Base-by-base conservation (phyloP, 129 eudicot genomes). In the Smallanthus sonchifolius region DNA sequence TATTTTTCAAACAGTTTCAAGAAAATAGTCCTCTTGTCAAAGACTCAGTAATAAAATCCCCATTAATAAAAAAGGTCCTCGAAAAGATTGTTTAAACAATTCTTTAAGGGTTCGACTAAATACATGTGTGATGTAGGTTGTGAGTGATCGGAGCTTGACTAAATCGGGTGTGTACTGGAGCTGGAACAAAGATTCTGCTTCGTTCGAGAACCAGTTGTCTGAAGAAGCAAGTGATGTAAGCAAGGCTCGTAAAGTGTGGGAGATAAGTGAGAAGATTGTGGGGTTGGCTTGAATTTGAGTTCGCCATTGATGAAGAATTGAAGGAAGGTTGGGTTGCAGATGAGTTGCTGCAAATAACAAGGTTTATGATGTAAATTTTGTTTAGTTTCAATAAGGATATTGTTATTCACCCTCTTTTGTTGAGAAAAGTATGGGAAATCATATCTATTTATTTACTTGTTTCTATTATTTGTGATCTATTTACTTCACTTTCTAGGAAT, bases 91-190 rank as follows among this genome's bases (percentile, higher is more conserved):
- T 37, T 37, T 37, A 38, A 4, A 24, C 30, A 24, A 42, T 1
- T 40, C 30, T 24, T 24, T 24, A 24, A 24, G 30, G 30, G 1
- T 24, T 24, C 30, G 30, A 24, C 30, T 24, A 24, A 24, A 40
- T 6, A 40, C 44, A 38, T 38, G 1, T 7, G 10, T 42, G 45
- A 5, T 79, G 71, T 79, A 91, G 97, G 93, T 92, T 70, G 97
- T 89, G 78, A 89, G 93, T 74, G 96, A 89, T 62, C 96, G 89
- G 44, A 92, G 97, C 76, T 80, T 92, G 86, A 92, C 97, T 17
- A 92, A 92, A 75, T 92, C 96, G 6, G 97, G 96, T 0, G 96
- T 92, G n/a, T 92, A 92, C 65, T 92, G 96, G 97, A 92, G 97
- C 82, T 92, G 97, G 97, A 92, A 92, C 88, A 85, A 92, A 80